Base-by-base conservation (phyloP, 1,284 basidiomycete species). In the Anthracocystis setariae region DNA sequence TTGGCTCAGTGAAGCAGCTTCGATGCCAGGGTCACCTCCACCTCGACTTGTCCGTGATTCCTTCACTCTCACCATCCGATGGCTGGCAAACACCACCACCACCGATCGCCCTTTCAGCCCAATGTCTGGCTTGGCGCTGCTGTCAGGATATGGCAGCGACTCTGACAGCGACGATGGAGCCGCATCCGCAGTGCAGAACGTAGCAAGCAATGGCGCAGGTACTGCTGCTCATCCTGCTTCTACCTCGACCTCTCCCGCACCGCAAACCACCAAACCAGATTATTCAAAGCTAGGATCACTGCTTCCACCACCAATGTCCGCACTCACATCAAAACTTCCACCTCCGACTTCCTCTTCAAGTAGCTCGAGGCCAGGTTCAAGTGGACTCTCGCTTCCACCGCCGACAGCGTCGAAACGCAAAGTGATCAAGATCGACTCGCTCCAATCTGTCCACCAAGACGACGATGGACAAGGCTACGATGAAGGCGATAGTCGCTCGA, bases 361-460 rank as follows among this genome's bases (percentile, higher is more conserved):
- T 45, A 27, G 12, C 13, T 21, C 51, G 17, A 63, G 42, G 21
- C 2, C 58, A 8, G 53, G 25, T 9, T 18, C 46, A 2, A 57
- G 53, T n/a, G 49, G 38, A 1, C 49, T 70, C 3, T 52, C 61
- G 3, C 43, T 70, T 8, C 61, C 67, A 3, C 67, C 61, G 15
- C 67, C 67, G 0, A 37, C 52, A 15, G 24, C 60, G 5, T 37
- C 40, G 29, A 66, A 68, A 18, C 53, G 62, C 46, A 65, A 68
- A 21, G 45, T 69, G 35, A 75, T 75, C 69, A 62, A 62, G 27
- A 27, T 73, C 47, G 71, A 66, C 17, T 52, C 71, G 20, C 52
- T 73, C 17, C 29, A 53, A n/a, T 35, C 48, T 12, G 15, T 35
- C 38, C 29, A 38, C 4, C 44, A 44, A 9, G 37, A n/a, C 40